These are phyloP conservation scores for Cerrena zonata DNA, from an alignment of 1,284 basidiomycete genomes.

Conservation along the genomic window DNA sequence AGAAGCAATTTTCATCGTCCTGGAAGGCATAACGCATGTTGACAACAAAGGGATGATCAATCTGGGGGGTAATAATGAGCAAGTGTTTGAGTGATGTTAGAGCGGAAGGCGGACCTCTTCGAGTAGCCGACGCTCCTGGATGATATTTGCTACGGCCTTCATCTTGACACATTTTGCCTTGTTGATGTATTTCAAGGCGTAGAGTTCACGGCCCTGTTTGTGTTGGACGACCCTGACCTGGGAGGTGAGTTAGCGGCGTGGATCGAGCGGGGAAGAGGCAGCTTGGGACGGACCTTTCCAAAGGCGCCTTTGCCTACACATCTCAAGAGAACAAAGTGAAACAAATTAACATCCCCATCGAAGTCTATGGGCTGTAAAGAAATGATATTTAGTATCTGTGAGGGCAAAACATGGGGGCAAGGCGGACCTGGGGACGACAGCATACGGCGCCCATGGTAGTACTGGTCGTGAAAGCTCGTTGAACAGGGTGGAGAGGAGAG, in stretches of 20 bases:
- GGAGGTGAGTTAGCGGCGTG: background rate
- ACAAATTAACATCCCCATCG: slow-evolving; percentile 93
- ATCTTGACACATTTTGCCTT: slow-evolving; percentile 96
- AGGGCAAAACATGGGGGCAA: slow-evolving; percentile 2
- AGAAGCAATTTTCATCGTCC: slow-evolving; percentile 99
- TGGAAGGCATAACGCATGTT: slow-evolving; percentile 98
- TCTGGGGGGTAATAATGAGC: slow-evolving; percentile 39
- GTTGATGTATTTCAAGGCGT: slow-evolving; percentile 99
- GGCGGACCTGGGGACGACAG: slow-evolving; percentile 69
- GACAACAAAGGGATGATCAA: slow-evolving; percentile 95
- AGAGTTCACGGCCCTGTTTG: slow-evolving; percentile 91
- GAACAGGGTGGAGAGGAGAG: slow-evolving; percentile 13
- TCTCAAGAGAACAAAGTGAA: slow-evolving; percentile 90
- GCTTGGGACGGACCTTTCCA: slow-evolving; percentile 69
- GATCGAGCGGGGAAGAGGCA: slow-evolving; percentile 4
- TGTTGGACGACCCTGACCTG: slow-evolving; percentile 98
- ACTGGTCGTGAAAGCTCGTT: slow-evolving; percentile 21
- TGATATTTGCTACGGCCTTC: slow-evolving; percentile 94
- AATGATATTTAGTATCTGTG: slow-evolving; percentile 4
- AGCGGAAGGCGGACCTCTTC: slow-evolving; percentile 66
- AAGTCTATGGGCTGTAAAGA: slow-evolving; percentile 85
- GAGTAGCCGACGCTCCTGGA: slow-evolving; percentile 86
- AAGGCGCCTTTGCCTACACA: slow-evolving; percentile 98
- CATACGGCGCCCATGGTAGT: slow-evolving; percentile 76
- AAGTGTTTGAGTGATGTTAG: background rate